Evolutionary conservation across 2,329 filamentous ascomycete species (phyloP).

Genomic region (Tympanopsis confertula): DNA sequence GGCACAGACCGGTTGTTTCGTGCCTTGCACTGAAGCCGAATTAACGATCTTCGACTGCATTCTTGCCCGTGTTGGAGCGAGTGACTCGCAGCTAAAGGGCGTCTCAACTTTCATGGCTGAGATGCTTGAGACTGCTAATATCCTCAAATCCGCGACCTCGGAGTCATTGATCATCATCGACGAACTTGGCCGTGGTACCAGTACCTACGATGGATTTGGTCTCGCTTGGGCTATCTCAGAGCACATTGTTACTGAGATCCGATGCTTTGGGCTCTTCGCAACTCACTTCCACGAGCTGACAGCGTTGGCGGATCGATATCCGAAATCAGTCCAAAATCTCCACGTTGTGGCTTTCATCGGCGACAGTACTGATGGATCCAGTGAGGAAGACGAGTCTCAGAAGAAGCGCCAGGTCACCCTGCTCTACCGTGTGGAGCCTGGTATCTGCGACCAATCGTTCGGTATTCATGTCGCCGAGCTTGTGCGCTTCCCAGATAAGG

Average conservation of each 20-base stretch:
- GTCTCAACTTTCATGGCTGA: conserved; percentile 99
- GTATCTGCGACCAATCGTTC: conserved; percentile 93
- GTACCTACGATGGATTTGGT: conserved; percentile 95
- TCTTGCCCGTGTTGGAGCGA: conserved; percentile 86
- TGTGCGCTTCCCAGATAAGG: conserved; percentile 90
- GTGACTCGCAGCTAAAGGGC: conserved; percentile 91
- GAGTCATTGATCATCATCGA: conserved; percentile 98
- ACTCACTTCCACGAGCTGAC: conserved; percentile 98
- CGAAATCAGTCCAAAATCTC: conserved; percentile 72
- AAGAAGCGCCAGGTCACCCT: conserved; percentile 72
- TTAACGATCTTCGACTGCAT: conserved; percentile 95
- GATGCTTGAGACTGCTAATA: conserved; percentile 98
- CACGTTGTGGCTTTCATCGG: conserved; percentile 93
- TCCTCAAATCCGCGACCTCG: conserved; percentile 87
- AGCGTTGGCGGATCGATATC: conserved; percentile 73
- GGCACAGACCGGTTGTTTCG: conserved; percentile 94
- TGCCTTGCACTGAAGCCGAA: conserved; percentile 81
- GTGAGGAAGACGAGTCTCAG: conserved; percentile 4
- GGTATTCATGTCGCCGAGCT: conserved; percentile 97
- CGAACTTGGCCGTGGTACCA: conserved; percentile 89
- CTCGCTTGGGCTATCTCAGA: conserved; percentile 99
- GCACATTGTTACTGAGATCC: conserved; percentile 90
- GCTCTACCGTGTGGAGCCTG: conserved; percentile 90
- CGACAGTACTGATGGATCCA: conserved; percentile 22
- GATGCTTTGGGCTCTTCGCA: conserved; percentile 87